Percentiles rank a stretch among this genome's conserved stretches.
Evolutionary conservation across 2,329 filamentous ascomycete genomes (phyloP).

Genomic region (Lasiodiplodia sp.): DNA sequence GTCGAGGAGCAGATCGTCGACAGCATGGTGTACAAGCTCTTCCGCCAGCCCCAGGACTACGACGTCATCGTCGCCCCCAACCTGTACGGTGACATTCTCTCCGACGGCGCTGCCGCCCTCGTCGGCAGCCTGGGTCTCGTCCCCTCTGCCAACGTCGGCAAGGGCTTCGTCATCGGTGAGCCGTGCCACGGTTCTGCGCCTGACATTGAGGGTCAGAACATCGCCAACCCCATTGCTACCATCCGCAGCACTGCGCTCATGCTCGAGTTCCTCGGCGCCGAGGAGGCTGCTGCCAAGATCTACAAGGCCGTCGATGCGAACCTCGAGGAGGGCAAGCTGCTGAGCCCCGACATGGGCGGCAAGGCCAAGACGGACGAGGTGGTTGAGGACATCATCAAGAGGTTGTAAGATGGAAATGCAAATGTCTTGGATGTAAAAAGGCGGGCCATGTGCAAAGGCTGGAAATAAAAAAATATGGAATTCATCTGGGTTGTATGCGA

Average conservation of each 20-base stretch:
- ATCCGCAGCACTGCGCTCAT: conserved; percentile 90
- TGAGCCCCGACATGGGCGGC: conserved; percentile 91
- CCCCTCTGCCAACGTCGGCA: conserved; percentile 92
- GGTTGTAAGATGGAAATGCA: conserved; percentile 63
- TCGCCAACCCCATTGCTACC: conserved; percentile 97
- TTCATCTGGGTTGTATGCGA: not conserved
- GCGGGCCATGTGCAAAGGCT: not conserved
- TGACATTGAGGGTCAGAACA: conserved; percentile 90
- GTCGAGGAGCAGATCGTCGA: conserved; percentile 99
- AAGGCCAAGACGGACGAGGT: conserved; percentile 86
- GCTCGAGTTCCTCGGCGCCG: conserved; percentile 93
- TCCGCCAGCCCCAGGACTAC: conserved; percentile 93
- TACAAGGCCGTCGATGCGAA: conserved; percentile 92
- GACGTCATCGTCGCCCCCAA: conserved; percentile 98
- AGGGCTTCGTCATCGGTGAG: conserved; percentile 94
- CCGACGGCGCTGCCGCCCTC: conserved; percentile 91
- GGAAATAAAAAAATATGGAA: conserved; percentile 8
- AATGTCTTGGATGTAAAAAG: conserved; percentile 6
- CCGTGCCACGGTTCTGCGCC: conserved; percentile 96
- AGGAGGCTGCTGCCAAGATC: conserved; percentile 84
- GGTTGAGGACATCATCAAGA: conserved; percentile 82
- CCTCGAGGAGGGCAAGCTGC: conserved; percentile 78
- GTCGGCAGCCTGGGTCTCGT: conserved; percentile 93
- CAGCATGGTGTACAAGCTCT: conserved; percentile 99
- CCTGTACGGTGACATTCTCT: conserved; percentile 96